Conservation (phyloP, 495 filamentous ascomycete genomes). For the Cryomyces minteri region DNA sequence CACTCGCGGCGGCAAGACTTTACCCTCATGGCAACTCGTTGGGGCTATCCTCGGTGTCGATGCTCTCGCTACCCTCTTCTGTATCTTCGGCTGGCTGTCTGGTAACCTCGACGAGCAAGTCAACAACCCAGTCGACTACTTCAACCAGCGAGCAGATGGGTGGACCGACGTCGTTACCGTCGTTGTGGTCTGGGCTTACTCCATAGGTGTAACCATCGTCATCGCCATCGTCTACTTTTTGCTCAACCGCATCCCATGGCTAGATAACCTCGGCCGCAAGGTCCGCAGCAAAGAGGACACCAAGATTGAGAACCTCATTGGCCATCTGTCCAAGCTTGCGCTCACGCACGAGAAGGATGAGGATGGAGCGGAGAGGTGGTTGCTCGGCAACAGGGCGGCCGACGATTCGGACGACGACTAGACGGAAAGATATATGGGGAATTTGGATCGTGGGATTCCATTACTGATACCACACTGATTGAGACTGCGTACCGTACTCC, state of each 20-base stretch:
- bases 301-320: constrained; percentile 66
- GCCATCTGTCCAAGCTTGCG: constrained; percentile 55
- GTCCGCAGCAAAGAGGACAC: constrained; percentile 55
- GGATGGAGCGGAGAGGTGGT: constrained; percentile 38
- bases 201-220: constrained; percentile 59
- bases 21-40: constrained; percentile 55
- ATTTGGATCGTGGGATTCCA: no score
- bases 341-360: constrained; percentile 45
- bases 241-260: constrained; percentile 44
- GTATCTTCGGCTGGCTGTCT: constrained; percentile 53
- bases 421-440: no score
- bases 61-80: constrained; percentile 51
- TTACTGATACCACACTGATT: no score
- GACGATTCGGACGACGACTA: constrained; percentile 42
- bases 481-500: no score
- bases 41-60: constrained; percentile 55
- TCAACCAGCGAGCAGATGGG: constrained; percentile 34
- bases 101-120: constrained; percentile 20
- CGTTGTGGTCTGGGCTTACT: constrained; percentile 62
- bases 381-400: constrained; percentile 39
- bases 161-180: constrained; percentile 59
- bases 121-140: constrained; percentile 27
- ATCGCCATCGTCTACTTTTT: constrained; percentile 63
- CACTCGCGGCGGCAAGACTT: constrained; percentile 52
- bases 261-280: constrained; percentile 66